Evolutionary conservation across 1,284 basidiomycete species (phyloP), one percentile per base, ranked within the genome.

Genomic region (Porodaedalea pini): DNA sequence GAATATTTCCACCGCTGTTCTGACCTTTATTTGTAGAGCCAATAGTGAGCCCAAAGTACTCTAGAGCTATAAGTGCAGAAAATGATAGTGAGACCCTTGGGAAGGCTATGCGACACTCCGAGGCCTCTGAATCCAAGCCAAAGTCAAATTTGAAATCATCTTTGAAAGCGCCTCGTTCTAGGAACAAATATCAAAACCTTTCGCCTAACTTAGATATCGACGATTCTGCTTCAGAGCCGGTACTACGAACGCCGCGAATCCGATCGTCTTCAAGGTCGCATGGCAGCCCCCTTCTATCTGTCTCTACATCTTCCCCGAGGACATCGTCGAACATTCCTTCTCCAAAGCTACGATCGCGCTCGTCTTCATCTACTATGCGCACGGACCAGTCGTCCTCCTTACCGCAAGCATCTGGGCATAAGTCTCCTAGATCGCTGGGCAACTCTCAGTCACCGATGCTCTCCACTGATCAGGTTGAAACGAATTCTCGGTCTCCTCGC

Each of bases 221-320:
- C 29, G 56, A 52, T 44, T 57, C 49, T 52, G 19, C 44, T 15
- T 45, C 44, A 21, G 56, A 51, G n/a, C 29, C 40, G 11, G 34
- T 27, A 17, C 40, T 57, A 7, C n/a, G 21, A 29, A 57, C 56
- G n/a, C 56, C 56, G 10, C 39, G 56, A 45, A 29, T 51, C 2
- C 41, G 50, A 25, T 52, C 56, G 29, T 41, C 50, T 6, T 52
- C 49, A 27, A 32, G 31, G 31, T 25, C 55, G 17, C 54, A 55
- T 2, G 43, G n/a, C 17, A 45, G 36, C 17, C 48, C 50, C 13
- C 31, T 29, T 10, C 11, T 57, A 19, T 29, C 36, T 10, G 8
- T 17, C 19, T 17, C 23, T 23, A 11, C 50, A 2, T 45, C 56
- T 34, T 15, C 49, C 0, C 32, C 31, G 27, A 44, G 27, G 15